Base-by-base conservation (phyloP, 495 filamentous ascomycete genomes). In the Physcia stellaris region DNA sequence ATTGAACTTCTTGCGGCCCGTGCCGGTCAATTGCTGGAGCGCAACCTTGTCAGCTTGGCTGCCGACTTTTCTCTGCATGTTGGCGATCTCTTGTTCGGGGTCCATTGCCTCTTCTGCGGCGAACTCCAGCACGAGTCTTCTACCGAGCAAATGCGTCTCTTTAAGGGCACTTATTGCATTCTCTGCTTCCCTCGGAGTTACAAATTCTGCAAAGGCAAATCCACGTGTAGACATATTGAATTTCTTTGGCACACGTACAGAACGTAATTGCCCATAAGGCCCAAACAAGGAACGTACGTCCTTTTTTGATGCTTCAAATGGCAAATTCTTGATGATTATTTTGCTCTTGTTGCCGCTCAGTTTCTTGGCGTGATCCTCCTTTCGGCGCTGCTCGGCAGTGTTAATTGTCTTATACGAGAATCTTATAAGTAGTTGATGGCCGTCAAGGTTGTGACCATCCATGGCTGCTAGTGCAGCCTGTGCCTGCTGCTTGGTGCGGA, bases 291-390 rank as follows among this genome's bases (percentile, higher is more conserved):
- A 65, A 28, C 81, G 73, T 22, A 99, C 66, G 49, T 99, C 92
- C 54, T 90, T 86, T 67, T 93, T 94, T 29, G 75, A 80, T 7
- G 81, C 79, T 60, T 96, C 83, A 64, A 99, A 99, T 6, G 90
- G 90, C 53, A 99, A 61, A 64, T 99, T 99, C 67, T 96, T 96
- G 66, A 98, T 83, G 57, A 96, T 80, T 50, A 99, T 77, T 66
- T 96, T 95, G 23, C 86, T 94, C 37, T 73, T 69, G 48, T 74
- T 73, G 18, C 69, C 71, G 3, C 77, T 73, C 12, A 71, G 54
- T 55, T 82, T 86, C 66, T 85, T 90, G 40, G 76, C 76, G 15
- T 70, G 72, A 48, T 94, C 86, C 41, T 85, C 78, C 43, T 77
- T 77, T 53, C 78, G 75, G 37, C 77, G 71, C 55, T 92, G 83